Percentiles rank a stretch among this genome's conserved stretches.
These are phyloP conservation scores for Backusella psychrophila DNA, from an alignment of 192 early-diverging fungal species.

Conservation along the genomic window DNA sequence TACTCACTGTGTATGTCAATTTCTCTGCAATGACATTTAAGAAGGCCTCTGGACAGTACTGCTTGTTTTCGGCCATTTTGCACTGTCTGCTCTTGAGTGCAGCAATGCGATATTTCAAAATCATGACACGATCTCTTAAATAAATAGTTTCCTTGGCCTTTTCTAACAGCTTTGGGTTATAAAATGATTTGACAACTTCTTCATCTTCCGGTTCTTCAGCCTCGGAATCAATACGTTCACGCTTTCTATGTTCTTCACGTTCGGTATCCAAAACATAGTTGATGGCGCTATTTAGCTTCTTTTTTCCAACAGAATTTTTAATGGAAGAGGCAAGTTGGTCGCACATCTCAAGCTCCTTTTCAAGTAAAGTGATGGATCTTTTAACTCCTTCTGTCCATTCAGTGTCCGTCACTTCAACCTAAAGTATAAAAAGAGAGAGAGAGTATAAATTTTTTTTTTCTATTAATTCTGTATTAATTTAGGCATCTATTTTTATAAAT, in stretches of 20 bases:
- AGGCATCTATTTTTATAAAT: background rate
- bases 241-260: constrained; percentile 48
- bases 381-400: constrained; percentile 94
- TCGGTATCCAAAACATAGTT: constrained; percentile 74
- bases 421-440: background rate
- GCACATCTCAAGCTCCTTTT: constrained; percentile 78
- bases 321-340: constrained; percentile 69
- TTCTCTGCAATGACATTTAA: constrained; percentile 92
- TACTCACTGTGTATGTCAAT: constrained; percentile 73
- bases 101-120: constrained; percentile 78
- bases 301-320: constrained; percentile 71
- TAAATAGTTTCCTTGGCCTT: constrained; percentile 79
- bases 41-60: constrained; percentile 94
- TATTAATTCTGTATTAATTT: background rate
- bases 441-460: background rate
- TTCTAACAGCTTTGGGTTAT: constrained; percentile 70
- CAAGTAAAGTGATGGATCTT: constrained; percentile 70
- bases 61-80: constrained; percentile 74
- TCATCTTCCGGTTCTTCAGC: constrained; percentile 44
- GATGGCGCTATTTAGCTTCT: constrained; percentile 82
- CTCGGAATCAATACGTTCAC: constrained; percentile 12
- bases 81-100: constrained; percentile 84
- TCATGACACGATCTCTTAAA: constrained; percentile 72
- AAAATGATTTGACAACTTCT: constrained; percentile 60
- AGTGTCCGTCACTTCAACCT: constrained; percentile 82